These are phyloP conservation scores for Thelonectria olida DNA, from an alignment of 2,329 filamentous ascomycete species.

Conservation along the genomic window DNA sequence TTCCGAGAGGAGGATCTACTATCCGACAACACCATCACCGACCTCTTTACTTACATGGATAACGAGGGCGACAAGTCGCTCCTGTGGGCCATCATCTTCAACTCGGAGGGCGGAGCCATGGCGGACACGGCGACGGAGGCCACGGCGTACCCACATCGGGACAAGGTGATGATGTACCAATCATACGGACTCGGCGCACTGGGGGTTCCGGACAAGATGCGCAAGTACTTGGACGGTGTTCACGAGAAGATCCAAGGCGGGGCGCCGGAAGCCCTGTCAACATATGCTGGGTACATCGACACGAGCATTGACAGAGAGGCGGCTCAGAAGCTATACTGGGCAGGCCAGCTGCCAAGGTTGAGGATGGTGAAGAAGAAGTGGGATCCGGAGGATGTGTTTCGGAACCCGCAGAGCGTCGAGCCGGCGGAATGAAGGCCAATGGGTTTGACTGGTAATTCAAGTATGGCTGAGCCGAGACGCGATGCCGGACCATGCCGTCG, in stretches of 20 bases:
- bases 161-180: conserved; percentile 72
- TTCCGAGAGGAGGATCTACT: conserved; percentile 61
- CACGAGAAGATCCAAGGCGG: conserved; percentile 51
- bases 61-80: conserved; percentile 58
- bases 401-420: conserved; percentile 48
- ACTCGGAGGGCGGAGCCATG: conserved; percentile 68
- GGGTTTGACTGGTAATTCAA: neutral
- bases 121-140: conserved; percentile 63
- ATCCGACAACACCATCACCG: conserved; percentile 52
- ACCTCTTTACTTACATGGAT: conserved; percentile 65
- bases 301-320: conserved; percentile 51
- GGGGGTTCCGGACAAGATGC: conserved; percentile 55
- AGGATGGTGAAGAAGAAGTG: conserved; percentile 46
- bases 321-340: conserved; percentile 54
- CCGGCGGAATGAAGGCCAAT: conserved; percentile 33
- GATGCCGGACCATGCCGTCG: neutral
- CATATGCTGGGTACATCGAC: conserved; percentile 73
- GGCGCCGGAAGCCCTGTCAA: conserved; percentile 50
- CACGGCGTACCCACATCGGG: conserved; percentile 70
- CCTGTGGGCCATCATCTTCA: conserved; percentile 70
- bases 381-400: conserved; percentile 50
- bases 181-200: conserved; percentile 65
- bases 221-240: conserved; percentile 61
- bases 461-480: neutral
- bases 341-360: conserved; percentile 42